Evolutionary conservation across 164 flowering plant genomes (phyloP), one percentile per base, ranked within the genome.

Genomic region (Vitis riparia): DNA sequence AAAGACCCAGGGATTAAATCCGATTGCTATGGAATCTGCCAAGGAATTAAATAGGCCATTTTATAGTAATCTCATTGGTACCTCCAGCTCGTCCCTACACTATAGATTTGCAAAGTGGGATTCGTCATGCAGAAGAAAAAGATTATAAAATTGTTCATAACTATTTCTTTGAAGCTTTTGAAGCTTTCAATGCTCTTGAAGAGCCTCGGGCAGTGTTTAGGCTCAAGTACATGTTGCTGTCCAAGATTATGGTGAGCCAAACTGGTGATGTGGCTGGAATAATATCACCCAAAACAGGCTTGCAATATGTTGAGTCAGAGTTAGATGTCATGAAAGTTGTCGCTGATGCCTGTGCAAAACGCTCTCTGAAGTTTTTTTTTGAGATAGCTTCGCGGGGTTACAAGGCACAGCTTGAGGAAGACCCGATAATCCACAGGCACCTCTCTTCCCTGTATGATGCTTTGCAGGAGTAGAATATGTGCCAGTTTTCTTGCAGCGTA

Each of bases 161-260:
- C 70, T 88, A 88, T 55, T 88, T 88, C 85, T 87, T 87, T 71
- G 92, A 88, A 79, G 92, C 92, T n/a, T 88, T 87, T 76, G 92
- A 88, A 73, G 85, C 90, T 15, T 86, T 86, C 77, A 88, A 86
- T 74, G 88, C 92, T 56, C 86, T 88, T 63, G 92, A 84, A 68
- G 92, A 88, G 50, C 84, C 90, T 3, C 70, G 86, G 48, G 92
- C 92, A 32, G 37, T 30, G 83, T 88, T 83, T 61, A 83, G 88
- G 63, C 84, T 81, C 15, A 88, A 88, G 71, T 84, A 88, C 63
- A 86, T 86, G 91, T 37, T 88, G 73, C 66, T 86, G 67, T 86
- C 88, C 79, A 88, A 86, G 73, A 86, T 88, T 17, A 88, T 88
- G 91, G 89, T 86, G 68, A 84, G 71, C 75, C 87, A 84, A 68